Conservation (phyloP, 2,329 filamentous ascomycete genomes). For the Chalara sp. region DNA sequence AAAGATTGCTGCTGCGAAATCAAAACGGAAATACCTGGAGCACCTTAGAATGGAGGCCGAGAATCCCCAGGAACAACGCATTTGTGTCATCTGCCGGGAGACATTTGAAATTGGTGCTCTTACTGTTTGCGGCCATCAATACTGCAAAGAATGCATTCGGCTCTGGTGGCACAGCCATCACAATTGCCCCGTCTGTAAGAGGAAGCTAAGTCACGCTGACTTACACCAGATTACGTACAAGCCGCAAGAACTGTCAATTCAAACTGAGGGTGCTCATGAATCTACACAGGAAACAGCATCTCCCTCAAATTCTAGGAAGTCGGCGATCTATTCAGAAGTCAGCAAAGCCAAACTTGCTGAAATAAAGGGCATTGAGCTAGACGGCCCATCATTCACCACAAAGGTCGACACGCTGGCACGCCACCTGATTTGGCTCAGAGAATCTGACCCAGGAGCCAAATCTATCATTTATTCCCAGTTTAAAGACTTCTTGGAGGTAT, state of each 20-base stretch:
- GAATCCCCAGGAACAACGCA: slow-evolving; percentile 55
- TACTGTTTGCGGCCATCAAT: slow-evolving; percentile 86
- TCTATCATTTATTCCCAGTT: slow-evolving; percentile 94
- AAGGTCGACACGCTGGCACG: slow-evolving; percentile 81
- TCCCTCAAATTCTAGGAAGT: slow-evolving; percentile 22
- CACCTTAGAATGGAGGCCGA: slow-evolving; percentile 29
- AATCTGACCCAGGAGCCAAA: slow-evolving; percentile 80
- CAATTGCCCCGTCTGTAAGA: slow-evolving; percentile 61
- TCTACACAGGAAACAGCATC: slow-evolving; percentile 18
- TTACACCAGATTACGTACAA: slow-evolving; percentile 84
- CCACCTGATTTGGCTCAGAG: slow-evolving; percentile 79
- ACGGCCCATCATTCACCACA: slow-evolving; percentile 70
- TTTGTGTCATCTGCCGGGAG: slow-evolving; percentile 82
- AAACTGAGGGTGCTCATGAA: slow-evolving; percentile 44
- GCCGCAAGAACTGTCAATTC: slow-evolving; percentile 63
- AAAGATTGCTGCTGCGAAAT: slow-evolving; percentile 55
- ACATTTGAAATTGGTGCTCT: slow-evolving; percentile 71
- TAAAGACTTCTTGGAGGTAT: slow-evolving; percentile 69
- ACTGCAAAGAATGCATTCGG: slow-evolving; percentile 79
- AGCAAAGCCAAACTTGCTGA: slow-evolving; percentile 63
- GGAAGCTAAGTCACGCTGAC: slow-evolving; percentile 54
- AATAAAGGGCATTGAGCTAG: slow-evolving; percentile 75
- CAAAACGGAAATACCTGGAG: slow-evolving; percentile 69
- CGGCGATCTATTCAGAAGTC: slow-evolving; percentile 70
- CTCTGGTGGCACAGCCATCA: slow-evolving; percentile 3